phyloP scores from a whole-genome alignment of 176 grass and related monocot species.

The Phyllostachys edulis region DNA sequence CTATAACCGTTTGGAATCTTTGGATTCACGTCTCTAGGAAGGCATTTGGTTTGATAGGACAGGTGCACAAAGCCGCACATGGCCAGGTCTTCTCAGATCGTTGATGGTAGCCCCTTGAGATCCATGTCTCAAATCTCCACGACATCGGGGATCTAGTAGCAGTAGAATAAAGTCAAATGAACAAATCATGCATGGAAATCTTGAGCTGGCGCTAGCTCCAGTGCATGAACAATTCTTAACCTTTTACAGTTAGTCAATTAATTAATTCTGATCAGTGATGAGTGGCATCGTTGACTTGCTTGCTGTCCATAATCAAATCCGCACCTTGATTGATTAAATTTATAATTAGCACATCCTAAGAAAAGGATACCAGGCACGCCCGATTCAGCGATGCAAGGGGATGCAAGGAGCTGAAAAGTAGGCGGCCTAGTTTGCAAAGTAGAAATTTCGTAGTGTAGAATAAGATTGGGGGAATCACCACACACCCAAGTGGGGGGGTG shows the following conservation, averaged over 20 bases:
- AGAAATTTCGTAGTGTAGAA: slow-evolving; percentile 2
- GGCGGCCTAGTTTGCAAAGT: too few relatives aligned
- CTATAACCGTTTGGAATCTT: not conserved
- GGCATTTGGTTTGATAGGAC: not conserved
- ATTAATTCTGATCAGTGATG: not conserved
- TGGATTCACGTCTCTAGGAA: not conserved
- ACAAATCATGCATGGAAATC: slow-evolving; percentile 2
- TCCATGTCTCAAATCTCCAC: slow-evolving; percentile 16
- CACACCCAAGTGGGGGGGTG: too few relatives aligned
- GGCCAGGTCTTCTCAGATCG: not conserved
- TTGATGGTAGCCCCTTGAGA: not conserved
- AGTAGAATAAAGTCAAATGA: not conserved
- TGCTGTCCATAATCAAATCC: not conserved
- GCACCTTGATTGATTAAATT: not conserved
- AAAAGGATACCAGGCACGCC: not conserved
- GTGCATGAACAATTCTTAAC: not conserved
- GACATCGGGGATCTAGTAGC: slow-evolving; percentile 2
- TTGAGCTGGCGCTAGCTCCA: not conserved
- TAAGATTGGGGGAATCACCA: too few relatives aligned
- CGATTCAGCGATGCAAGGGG: not conserved
- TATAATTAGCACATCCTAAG: not conserved
- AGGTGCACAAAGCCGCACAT: not conserved
- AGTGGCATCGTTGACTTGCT: not conserved
- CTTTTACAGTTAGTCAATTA: not conserved
- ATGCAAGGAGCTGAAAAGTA: not conserved